Conservation (phyloP, 2,329 filamentous ascomycete genomes). For the Paraphoma sp. region DNA sequence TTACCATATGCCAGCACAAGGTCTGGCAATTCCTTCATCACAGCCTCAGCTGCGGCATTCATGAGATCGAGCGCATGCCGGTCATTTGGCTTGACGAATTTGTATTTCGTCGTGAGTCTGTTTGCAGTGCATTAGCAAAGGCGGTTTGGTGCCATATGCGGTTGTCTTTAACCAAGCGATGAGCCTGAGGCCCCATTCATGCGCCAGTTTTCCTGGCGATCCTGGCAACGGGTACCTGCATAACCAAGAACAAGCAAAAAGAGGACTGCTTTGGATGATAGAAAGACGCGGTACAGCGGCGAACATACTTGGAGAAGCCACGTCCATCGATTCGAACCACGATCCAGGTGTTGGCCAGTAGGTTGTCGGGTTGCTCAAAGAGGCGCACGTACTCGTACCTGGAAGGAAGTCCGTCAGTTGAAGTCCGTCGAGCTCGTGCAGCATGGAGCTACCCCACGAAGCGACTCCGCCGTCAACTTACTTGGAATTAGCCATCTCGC, state of each 20-base stretch:
- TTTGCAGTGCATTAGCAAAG: slow-evolving; percentile 6
- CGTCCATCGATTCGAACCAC: slow-evolving; percentile 92
- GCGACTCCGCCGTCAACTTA: slow-evolving; percentile 12
- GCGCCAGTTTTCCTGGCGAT: slow-evolving; percentile 8
- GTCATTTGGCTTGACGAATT: slow-evolving; percentile 93
- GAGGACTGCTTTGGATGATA: slow-evolving; percentile 1
- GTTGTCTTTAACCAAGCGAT: slow-evolving; percentile 4
- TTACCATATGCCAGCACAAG: slow-evolving; percentile 89
- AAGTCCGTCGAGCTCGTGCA: slow-evolving; percentile 9
- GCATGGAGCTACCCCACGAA: slow-evolving; percentile 11
- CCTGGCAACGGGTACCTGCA: slow-evolving; percentile 26
- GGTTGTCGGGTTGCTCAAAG: slow-evolving; percentile 81
- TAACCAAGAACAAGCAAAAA: slow-evolving; percentile 7
- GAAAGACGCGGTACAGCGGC: slow-evolving; percentile 10
- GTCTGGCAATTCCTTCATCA: slow-evolving; percentile 83
- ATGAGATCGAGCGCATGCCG: slow-evolving; percentile 85
- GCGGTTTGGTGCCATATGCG: slow-evolving; percentile 1
- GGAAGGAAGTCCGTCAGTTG: slow-evolving; percentile 22
- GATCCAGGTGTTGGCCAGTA: slow-evolving; percentile 94
- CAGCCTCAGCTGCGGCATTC: slow-evolving; percentile 88
- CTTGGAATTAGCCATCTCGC: slow-evolving; percentile 35
- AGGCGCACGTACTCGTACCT: slow-evolving; percentile 93
- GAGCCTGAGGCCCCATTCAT: slow-evolving; percentile 12
- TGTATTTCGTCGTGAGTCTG: slow-evolving; percentile 82
- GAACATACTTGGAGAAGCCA: slow-evolving; percentile 84